Evolutionary conservation across 1,284 basidiomycete genomes (phyloP).

Genomic region (Xanthoconium separans): DNA sequence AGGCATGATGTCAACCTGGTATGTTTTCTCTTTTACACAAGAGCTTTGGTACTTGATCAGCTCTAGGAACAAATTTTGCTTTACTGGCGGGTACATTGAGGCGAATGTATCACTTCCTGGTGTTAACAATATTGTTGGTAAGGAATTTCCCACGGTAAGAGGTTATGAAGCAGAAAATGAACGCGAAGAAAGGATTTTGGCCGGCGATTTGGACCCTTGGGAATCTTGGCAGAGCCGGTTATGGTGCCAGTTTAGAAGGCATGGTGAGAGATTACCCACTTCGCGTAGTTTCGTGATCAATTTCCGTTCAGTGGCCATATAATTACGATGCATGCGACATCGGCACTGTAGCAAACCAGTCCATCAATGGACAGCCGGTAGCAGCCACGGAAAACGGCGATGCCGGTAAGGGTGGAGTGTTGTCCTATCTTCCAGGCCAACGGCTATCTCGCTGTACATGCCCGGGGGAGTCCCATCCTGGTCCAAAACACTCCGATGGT

Average conservation of each 20-base stretch:
- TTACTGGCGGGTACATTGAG: constrained; percentile 66
- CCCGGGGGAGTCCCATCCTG: constrained; percentile 53
- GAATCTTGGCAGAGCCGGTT: constrained; percentile 64
- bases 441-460: constrained; percentile 60
- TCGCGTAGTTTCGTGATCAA: constrained; percentile 2
- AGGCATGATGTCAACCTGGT: constrained; percentile 39
- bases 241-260: constrained; percentile 41
- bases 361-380: constrained; percentile 37
- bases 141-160: constrained; percentile 24
- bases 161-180: constrained; percentile 4
- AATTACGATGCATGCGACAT: constrained; percentile 53
- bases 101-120: constrained; percentile 69
- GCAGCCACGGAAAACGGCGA: constrained; percentile 43
- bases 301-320: constrained; percentile 40
- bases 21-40: neutral
- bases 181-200: constrained; percentile 45
- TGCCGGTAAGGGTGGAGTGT: constrained; percentile 24
- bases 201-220: constrained; percentile 66
- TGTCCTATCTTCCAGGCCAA: constrained; percentile 54
- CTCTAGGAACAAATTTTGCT: constrained; percentile 77
- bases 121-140: constrained; percentile 47
- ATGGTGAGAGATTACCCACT: constrained; percentile 24
- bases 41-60: constrained; percentile 5
- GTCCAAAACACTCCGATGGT: constrained; percentile 54
- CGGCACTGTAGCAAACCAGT: constrained; percentile 58